phyloP scores from a whole-genome alignment of 2,329 filamentous ascomycete species.

The Claviceps sp. region DNA sequence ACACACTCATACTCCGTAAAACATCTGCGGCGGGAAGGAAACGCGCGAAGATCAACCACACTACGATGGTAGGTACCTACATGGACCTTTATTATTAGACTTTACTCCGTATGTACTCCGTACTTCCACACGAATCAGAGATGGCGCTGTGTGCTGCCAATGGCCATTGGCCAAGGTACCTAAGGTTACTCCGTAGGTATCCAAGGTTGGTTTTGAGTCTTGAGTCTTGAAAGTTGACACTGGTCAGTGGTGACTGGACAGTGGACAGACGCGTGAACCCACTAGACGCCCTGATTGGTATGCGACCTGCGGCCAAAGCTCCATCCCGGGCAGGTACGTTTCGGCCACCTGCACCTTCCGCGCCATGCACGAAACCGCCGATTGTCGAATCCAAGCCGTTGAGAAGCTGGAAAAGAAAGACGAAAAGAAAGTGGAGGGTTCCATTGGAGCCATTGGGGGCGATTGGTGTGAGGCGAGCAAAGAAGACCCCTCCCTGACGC shows the following conservation, averaged over 20 bases:
- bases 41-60: too few species aligned
- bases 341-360: background rate
- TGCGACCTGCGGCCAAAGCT: too few species aligned
- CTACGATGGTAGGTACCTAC: too few species aligned
- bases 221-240: too few species aligned
- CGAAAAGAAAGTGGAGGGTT: background rate
- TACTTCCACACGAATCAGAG: background rate
- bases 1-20: too few species aligned
- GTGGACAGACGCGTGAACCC: too few species aligned
- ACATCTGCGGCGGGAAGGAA: too few species aligned
- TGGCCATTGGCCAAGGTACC: too few species aligned
- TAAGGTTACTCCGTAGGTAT: too few species aligned
- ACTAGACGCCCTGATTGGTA: too few species aligned
- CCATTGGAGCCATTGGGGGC: background rate
- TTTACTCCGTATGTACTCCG: too few species aligned
- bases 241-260: too few species aligned
- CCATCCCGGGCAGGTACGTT: background rate
- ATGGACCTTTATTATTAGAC: background rate
- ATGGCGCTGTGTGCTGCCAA: background rate
- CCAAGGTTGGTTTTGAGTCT: background rate
- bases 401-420: background rate
- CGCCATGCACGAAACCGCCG: background rate
- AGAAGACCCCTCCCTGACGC: background rate
- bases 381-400: background rate
- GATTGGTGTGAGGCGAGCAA: background rate